Base-by-base conservation (phyloP, 257 asterid genomes). In the Solanum sejunctum region DNA sequence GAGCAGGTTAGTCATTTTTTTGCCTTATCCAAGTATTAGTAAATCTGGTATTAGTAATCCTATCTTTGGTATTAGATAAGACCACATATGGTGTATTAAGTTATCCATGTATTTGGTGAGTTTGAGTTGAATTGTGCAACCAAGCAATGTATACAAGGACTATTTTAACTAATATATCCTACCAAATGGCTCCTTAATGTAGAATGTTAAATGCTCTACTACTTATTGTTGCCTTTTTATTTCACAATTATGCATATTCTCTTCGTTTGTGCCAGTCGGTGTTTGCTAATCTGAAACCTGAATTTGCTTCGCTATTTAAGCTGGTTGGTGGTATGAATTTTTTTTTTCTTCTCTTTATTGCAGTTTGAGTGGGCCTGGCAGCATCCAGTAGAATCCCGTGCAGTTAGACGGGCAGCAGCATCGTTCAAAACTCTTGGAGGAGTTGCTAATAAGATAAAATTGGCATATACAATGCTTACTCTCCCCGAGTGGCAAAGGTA, bases 351-450 rank as follows among this genome's bases (percentile, higher is more conserved):
- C 73, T 66, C 83, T 47, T 39, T 57, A 45, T 71, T 88, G 86
- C 94, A 96, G 99, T 96, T 96, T 84, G 99, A 96, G 89, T 96
- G 99, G 99, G 99, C 99, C 0, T 96, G 99, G 99, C 99, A 96
- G 89, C 98, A 96, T 85, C 99, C 99, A 3, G 84, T 85, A 8
- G 98, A 93, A 88, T 96, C 99, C 54, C 83, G 94, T 80, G 97
- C 98, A 15, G 98, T 96, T 54, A 91, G 99, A 88, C 85, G 82
- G 39, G 95, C 95, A 7, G 98, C 96, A 77, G 89, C 87, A 9
- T 77, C 86, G 69, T 96, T 96, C 87, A 96, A 93, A 92, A 92
- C 98, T 26, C 92, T 96, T 36, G 86, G 91, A 83, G 98, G 98
- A 80, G 89, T 94, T 77, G 93, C 94, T 67, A 95, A 94, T 89